Evolutionary conservation across 2,329 filamentous ascomycete genomes (phyloP).

Genomic region (Aspergillus ochraceus): DNA sequence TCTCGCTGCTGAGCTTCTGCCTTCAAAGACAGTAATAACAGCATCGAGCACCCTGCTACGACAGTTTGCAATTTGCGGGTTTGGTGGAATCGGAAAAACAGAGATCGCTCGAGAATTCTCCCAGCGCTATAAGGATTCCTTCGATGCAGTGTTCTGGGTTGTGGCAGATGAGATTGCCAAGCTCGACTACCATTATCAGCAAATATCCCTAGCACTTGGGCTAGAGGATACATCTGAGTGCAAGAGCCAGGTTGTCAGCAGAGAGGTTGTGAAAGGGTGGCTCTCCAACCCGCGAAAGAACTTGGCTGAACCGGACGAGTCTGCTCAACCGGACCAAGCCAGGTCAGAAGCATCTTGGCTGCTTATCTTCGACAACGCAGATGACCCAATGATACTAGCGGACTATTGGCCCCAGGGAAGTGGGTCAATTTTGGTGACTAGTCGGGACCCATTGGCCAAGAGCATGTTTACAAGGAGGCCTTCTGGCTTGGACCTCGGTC

Average conservation of each 20-base stretch:
- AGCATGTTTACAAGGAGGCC: conserved; percentile 3
- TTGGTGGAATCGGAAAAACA: conserved; percentile 26
- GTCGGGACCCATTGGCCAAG: conserved; percentile 5
- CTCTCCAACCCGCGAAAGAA: conserved; percentile 15
- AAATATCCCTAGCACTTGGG: conserved; percentile 24
- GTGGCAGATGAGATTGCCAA: conserved; percentile 27
- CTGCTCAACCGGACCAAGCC: background rate
- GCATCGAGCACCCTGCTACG: conserved; percentile 12
- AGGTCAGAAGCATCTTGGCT: conserved; percentile 4
- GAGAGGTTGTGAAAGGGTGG: conserved; percentile 26
- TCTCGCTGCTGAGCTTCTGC: conserved; percentile 21
- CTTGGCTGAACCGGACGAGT: background rate
- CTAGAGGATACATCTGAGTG: conserved; percentile 24
- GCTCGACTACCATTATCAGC: conserved; percentile 23
- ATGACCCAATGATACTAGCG: conserved; percentile 1
- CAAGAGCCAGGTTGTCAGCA: conserved; percentile 22
- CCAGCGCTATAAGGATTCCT: conserved; percentile 18
- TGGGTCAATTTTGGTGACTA: conserved; percentile 5
- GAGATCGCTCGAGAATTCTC: conserved; percentile 32
- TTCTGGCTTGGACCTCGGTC: conserved; percentile 1
- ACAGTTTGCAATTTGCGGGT: conserved; percentile 24
- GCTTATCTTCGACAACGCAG: conserved; percentile 8
- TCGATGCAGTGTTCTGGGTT: conserved; percentile 36
- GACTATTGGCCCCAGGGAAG: conserved; percentile 7
- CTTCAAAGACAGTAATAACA: conserved; percentile 14